Conservation (phyloP, 1,284 basidiomycete species). For the Cryptococcus deneoformans region DNA sequence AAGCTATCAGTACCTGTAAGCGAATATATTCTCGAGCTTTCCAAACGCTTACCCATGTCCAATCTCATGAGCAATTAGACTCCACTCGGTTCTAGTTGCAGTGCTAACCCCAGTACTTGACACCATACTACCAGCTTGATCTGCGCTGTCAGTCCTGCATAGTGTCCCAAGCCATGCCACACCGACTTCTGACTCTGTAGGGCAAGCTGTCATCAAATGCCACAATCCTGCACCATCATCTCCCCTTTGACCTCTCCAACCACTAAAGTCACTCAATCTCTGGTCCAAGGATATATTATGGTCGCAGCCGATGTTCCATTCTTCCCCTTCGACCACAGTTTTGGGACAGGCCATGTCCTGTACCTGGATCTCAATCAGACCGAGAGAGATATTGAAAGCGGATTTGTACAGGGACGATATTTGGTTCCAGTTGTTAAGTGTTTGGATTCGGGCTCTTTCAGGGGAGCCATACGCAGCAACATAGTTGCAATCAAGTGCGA, state of each 20-base stretch:
- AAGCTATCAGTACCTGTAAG: constrained; percentile 33
- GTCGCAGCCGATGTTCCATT: constrained; percentile 54
- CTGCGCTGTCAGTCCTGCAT: constrained; percentile 59
- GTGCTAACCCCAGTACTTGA: constrained; percentile 85
- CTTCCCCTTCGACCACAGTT: constrained; percentile 39
- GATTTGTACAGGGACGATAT: constrained; percentile 73
- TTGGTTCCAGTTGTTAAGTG: constrained; percentile 65
- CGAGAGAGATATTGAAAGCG: constrained; percentile 82
- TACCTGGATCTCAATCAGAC: constrained; percentile 63
- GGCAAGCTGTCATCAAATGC: constrained; percentile 87
- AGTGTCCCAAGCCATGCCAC: constrained; percentile 85
- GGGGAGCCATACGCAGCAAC: constrained; percentile 61
- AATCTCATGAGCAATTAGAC: constrained; percentile 67
- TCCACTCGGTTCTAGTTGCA: constrained; percentile 60
- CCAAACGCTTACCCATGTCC: constrained; percentile 36
- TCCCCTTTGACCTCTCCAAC: constrained; percentile 71
- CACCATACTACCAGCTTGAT: constrained; percentile 57
- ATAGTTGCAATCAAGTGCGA: constrained; percentile 85
- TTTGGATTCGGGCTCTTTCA: constrained; percentile 66
- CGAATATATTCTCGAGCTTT: no score
- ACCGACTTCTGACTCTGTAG: constrained; percentile 70
- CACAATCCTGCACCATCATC: constrained; percentile 74
- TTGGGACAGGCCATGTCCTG: constrained; percentile 53
- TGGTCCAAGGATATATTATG: constrained; percentile 59
- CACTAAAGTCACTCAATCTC: constrained; percentile 74